Conservation (phyloP, 148 eudicot species). For the Hydrangea macrophylla region DNA sequence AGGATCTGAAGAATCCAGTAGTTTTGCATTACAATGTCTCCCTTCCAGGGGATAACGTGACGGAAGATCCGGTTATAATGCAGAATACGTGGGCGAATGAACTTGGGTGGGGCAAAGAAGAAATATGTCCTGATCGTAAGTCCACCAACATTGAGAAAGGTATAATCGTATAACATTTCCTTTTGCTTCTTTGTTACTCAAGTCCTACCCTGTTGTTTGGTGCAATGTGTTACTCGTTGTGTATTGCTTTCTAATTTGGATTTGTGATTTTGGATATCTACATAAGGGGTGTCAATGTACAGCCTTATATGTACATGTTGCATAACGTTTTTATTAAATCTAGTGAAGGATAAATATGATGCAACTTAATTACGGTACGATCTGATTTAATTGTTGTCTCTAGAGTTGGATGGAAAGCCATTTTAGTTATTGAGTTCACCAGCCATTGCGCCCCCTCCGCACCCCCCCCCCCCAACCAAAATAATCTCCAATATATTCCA, state of each 20-base stretch:
- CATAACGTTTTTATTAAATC: neutral
- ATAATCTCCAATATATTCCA: neutral
- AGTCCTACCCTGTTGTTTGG: neutral
- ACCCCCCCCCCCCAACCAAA: no score
- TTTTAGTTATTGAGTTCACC: neutral
- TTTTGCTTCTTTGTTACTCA: neutral
- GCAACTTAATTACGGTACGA: neutral
- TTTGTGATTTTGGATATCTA: neutral
- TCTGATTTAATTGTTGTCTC: neutral
- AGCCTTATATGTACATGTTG: neutral
- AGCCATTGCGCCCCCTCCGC: no score
- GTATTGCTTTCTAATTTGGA: neutral
- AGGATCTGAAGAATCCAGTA: slow-evolving; percentile 56
- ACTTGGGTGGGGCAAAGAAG: slow-evolving; percentile 80
- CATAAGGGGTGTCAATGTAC: neutral
- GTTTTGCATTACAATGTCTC: slow-evolving; percentile 58
- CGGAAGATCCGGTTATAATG: slow-evolving; percentile 58
- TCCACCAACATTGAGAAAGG: slow-evolving; percentile 40
- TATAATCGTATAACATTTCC: slow-evolving; percentile 14
- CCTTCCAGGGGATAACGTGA: slow-evolving; percentile 73
- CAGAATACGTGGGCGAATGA: slow-evolving; percentile 81
- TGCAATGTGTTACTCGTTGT: neutral
- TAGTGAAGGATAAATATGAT: neutral
- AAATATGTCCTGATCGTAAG: slow-evolving; percentile 66
- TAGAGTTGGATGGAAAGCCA: slow-evolving; percentile 2